Percentiles rank a stretch among this genome's conserved stretches.
Conservation (phyloP, 164 flowering plant genomes). For the Litsea cubeba region DNA sequence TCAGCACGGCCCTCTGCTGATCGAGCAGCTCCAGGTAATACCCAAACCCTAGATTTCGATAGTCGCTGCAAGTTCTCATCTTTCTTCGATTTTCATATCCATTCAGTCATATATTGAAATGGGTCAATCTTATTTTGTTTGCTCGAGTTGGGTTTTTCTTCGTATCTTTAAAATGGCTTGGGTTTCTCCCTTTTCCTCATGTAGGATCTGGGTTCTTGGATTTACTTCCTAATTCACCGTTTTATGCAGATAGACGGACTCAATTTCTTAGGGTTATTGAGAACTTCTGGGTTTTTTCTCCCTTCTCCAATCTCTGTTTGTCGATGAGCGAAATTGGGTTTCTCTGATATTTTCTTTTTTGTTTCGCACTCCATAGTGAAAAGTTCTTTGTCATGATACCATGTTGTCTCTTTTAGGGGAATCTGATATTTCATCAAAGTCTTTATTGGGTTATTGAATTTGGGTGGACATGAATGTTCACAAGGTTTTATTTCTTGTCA, state of each 20-base stretch:
- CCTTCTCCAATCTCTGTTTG: neutral
- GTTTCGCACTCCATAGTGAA: too few species aligned
- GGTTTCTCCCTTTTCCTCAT: neutral
- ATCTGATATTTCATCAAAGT: neutral
- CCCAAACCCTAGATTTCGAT: neutral
- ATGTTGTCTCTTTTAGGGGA: neutral
- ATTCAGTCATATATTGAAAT: neutral
- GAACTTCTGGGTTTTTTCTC: neutral
- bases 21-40: constrained; percentile 86
- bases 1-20: constrained; percentile 78
- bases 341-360: neutral
- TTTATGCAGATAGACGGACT: neutral
- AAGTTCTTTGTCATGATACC: neutral
- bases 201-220: neutral
- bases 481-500: neutral
- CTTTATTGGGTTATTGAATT: too few species aligned
- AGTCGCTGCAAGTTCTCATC: neutral
- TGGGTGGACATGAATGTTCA: neutral
- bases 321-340: neutral
- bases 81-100: neutral
- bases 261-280: neutral
- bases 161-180: neutral
- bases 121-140: neutral
- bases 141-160: constrained; percentile 5
- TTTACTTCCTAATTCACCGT: neutral